These are phyloP conservation scores for Diplodia seriata DNA, from an alignment of 2,329 filamentous ascomycete genomes.

Conservation along the genomic window DNA sequence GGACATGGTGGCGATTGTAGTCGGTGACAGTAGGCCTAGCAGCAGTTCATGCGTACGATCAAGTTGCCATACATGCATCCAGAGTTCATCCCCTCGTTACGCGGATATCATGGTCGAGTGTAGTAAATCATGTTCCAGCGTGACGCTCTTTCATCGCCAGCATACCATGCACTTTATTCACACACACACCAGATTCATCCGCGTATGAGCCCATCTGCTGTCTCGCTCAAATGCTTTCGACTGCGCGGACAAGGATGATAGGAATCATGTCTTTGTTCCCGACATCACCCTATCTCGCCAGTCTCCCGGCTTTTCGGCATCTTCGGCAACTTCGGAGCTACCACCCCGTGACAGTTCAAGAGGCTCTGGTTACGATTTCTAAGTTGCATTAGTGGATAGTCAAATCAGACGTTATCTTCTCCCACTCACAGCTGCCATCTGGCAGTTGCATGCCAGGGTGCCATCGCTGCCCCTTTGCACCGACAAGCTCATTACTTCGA, in stretches of 20 bases:
- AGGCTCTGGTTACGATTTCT: neutral
- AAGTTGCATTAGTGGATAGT: neutral
- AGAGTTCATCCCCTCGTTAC: too few relatives aligned
- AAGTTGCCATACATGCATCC: too few relatives aligned
- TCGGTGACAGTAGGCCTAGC: too few relatives aligned
- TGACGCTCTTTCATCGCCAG: too few relatives aligned
- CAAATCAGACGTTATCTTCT: neutral
- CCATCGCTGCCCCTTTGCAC: too few relatives aligned
- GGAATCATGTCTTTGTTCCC: neutral
- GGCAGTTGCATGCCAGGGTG: neutral
- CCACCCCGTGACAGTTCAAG: neutral
- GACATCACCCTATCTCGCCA: neutral
- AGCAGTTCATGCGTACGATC: too few relatives aligned
- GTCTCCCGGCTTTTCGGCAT: slow-evolving; percentile 1
- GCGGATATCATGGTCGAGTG: too few relatives aligned
- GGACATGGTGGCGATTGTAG: too few relatives aligned
- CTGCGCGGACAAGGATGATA: neutral
- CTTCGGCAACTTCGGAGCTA: neutral
- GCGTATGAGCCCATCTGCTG: neutral
- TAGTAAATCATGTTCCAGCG: too few relatives aligned
- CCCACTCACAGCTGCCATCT: neutral
- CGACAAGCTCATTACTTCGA: too few relatives aligned
- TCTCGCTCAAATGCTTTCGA: too few relatives aligned
- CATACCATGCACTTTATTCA: neutral
- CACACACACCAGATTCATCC: neutral